These are phyloP conservation scores for Heritiera fomes DNA, from an alignment of 345 rosid genomes.

Conservation along the genomic window DNA sequence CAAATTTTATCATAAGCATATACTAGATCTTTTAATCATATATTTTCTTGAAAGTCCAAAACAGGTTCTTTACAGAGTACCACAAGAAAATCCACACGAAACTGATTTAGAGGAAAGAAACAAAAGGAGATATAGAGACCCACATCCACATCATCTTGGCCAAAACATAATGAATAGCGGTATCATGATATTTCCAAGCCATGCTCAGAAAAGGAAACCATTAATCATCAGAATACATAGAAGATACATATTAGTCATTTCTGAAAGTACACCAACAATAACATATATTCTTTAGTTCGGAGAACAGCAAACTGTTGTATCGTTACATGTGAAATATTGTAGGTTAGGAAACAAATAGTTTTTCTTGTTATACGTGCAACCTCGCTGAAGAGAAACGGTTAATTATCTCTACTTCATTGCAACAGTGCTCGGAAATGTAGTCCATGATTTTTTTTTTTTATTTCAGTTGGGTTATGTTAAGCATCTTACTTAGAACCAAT, in stretches of 20 bases:
- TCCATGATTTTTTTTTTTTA: neutral
- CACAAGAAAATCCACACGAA: conserved; percentile 5
- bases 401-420: neutral
- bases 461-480: neutral
- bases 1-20: conserved; percentile 2
- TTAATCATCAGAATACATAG: neutral
- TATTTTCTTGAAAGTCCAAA: neutral
- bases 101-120: conserved; percentile 1
- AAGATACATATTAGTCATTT: neutral
- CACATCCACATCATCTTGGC: too few relatives aligned
- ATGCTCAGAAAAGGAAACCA: neutral
- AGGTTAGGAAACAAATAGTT: neutral
- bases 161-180: neutral
- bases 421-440: neutral
- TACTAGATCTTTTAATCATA: neutral
- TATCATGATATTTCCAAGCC: neutral
- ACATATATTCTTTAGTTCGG: neutral
- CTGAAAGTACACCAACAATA: neutral
- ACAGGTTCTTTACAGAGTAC: neutral
- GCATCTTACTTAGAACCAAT: neutral
- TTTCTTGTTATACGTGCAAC: neutral
- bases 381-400: neutral
- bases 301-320: neutral
- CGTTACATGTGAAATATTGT: neutral
- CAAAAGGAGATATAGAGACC: neutral